phyloP scores from a whole-genome alignment of 2,329 filamentous ascomycete species.

The Arthrobotrys sphaeroides region DNA sequence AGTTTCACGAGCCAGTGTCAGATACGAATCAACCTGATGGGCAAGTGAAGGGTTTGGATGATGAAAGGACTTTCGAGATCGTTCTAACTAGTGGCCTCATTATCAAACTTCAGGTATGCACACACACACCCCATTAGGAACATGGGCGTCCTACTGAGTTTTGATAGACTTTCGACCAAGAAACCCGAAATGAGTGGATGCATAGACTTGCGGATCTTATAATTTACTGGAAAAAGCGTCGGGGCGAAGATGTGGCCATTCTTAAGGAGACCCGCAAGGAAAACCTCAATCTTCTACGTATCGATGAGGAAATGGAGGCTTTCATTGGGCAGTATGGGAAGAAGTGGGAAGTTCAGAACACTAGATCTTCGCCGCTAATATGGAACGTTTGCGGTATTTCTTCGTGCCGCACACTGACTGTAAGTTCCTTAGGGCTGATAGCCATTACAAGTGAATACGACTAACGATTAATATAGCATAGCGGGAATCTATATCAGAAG shows the following conservation, averaged over 20 bases:
- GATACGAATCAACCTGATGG: conserved; percentile 67
- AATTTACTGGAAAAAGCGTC: conserved; percentile 71
- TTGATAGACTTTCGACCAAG: conserved; percentile 65
- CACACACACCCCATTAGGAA: neutral
- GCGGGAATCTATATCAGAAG: conserved; percentile 72
- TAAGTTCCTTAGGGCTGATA: conserved; percentile 57
- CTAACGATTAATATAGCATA: conserved; percentile 62
- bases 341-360: conserved; percentile 74
- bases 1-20: conserved; percentile 52
- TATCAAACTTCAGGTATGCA: conserved; percentile 68
- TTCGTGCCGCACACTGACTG: conserved; percentile 70
- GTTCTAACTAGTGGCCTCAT: conserved; percentile 71
- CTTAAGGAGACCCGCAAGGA: conserved; percentile 68
- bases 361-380: conserved; percentile 71
- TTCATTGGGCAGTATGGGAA: conserved; percentile 72
- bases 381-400: conserved; percentile 75
- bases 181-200: conserved; percentile 71
- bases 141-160: neutral
- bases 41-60: conserved; percentile 66
- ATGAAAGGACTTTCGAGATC: conserved; percentile 71
- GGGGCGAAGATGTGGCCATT: conserved; percentile 67
- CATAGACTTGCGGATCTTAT: conserved; percentile 67
- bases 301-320: conserved; percentile 74
- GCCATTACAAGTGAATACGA: neutral
- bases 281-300: conserved; percentile 70